These are phyloP conservation scores for Pseudogymnoascus sp. DNA, from an alignment of 2,329 filamentous ascomycete genomes.

Conservation along the genomic window DNA sequence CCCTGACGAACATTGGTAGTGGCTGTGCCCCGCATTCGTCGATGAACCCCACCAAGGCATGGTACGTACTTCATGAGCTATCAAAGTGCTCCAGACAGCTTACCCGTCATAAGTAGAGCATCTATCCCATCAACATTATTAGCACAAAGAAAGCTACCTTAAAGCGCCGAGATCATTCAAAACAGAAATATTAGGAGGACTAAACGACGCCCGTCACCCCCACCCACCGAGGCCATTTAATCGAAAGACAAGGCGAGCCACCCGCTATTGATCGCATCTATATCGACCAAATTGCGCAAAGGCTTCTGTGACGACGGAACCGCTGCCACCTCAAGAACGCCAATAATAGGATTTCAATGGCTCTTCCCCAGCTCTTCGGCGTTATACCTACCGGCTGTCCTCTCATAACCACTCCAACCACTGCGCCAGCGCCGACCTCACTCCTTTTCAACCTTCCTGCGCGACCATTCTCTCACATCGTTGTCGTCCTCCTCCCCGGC, in stretches of 20 bases:
- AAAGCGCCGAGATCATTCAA: background rate
- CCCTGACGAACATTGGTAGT: background rate
- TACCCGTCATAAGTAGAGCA: background rate
- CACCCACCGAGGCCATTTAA: background rate
- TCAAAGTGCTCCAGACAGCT: background rate
- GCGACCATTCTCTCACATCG: slow-evolving; percentile 66
- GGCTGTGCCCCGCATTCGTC: background rate
- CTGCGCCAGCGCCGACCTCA: slow-evolving; percentile 46
- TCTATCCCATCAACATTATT: background rate
- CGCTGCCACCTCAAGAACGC: background rate
- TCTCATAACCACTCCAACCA: slow-evolving; percentile 46
- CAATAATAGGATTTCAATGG: slow-evolving; percentile 8
- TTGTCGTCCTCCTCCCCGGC: slow-evolving; percentile 81
- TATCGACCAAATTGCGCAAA: background rate
- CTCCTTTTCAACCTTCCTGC: slow-evolving; percentile 47
- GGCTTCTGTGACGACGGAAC: background rate
- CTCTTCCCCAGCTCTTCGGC: slow-evolving; percentile 40
- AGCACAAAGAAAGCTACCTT: background rate
- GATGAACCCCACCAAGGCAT: background rate
- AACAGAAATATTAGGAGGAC: background rate
- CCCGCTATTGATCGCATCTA: background rate
- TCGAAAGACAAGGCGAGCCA: background rate
- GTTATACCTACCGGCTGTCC: slow-evolving; percentile 54
- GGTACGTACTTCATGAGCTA: slow-evolving; percentile 4
- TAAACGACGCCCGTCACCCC: background rate